A percentile compares a stretch with the other conserved stretches of the same genome.
Evolutionary conservation across 2,329 filamentous ascomycete genomes (phyloP).

Genomic region (Hymenoscyphus fructigenus): DNA sequence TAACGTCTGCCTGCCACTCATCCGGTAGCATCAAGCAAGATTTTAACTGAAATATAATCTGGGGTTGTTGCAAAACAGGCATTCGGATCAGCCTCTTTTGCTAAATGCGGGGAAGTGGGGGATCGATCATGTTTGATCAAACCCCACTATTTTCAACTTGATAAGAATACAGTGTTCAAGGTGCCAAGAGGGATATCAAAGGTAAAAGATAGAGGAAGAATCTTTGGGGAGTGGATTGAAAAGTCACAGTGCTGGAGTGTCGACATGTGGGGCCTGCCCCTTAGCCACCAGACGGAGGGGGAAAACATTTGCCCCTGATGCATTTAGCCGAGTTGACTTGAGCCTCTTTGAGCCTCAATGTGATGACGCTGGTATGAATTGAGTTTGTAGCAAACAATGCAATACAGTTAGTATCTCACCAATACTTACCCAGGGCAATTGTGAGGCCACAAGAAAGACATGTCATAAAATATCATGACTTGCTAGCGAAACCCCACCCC

Average conservation of each 20-base stretch:
- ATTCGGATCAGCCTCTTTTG: neutral
- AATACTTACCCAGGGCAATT: neutral
- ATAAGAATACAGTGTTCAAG: neutral
- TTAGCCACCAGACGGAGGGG: neutral
- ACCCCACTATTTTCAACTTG: neutral
- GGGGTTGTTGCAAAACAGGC: neutral
- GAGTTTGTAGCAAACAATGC: too few relatives aligned
- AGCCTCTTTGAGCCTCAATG: neutral
- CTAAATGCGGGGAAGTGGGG: neutral
- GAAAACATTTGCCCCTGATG: neutral
- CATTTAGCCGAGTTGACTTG: neutral
- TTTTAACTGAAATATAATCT: neutral
- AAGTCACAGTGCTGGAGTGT: neutral
- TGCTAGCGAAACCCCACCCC: too few relatives aligned
- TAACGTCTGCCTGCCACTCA: neutral
- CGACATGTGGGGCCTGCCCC: neutral
- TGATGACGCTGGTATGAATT: neutral
- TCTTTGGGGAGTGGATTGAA: neutral
- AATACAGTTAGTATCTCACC: too few relatives aligned
- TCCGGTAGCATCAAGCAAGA: neutral
- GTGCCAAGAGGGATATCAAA: neutral
- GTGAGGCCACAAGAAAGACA: neutral
- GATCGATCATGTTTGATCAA: neutral
- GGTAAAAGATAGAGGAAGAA: neutral
- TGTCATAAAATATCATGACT: too few relatives aligned